Evolutionary conservation across 768 basidiomycete genomes (phyloP).

Genomic region (Kwoniella newhampshirensis): DNA sequence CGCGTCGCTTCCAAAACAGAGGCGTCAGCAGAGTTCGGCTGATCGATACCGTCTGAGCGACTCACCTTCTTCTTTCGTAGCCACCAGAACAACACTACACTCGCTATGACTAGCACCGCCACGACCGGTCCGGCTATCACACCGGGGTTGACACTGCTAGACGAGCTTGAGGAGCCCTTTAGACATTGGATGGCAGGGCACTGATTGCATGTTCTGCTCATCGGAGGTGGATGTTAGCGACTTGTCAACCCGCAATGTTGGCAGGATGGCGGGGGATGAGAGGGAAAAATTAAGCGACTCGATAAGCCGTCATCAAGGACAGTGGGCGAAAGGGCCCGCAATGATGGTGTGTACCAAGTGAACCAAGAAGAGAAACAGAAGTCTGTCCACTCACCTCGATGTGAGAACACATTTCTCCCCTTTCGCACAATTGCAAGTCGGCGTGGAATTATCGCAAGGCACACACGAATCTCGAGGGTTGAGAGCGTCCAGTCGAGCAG

Average conservation of each 20-base stretch:
- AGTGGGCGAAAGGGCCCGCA: no score
- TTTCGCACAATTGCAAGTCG: slow-evolving; percentile 43
- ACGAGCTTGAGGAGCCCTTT: slow-evolving; percentile 20
- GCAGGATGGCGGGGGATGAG: no score
- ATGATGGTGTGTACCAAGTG: no score
- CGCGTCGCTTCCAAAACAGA: slow-evolving; percentile 34
- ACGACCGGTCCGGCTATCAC: slow-evolving; percentile 51
- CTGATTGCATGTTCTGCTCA: slow-evolving; percentile 46
- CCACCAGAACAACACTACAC: slow-evolving; percentile 49
- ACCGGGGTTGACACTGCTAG: slow-evolving; percentile 43
- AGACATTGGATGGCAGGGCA: slow-evolving; percentile 50
- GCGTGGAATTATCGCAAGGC: slow-evolving; percentile 32
- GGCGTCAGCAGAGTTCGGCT: not conserved
- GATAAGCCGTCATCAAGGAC: no score
- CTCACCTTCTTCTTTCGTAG: slow-evolving; percentile 48
- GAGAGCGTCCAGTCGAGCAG: no score
- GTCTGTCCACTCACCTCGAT: slow-evolving; percentile 45
- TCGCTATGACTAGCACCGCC: slow-evolving; percentile 49
- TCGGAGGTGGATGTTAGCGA: slow-evolving; percentile 2
- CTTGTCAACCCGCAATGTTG: not conserved
- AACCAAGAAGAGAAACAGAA: no score
- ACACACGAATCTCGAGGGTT: slow-evolving; percentile 24
- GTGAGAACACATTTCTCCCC: slow-evolving; percentile 45
- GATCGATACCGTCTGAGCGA: not conserved
- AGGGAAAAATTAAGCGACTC: no score